Evolutionary conservation across 2,329 filamentous ascomycete species (phyloP), one percentile per base, ranked within the genome.

Genomic region (Metarhizium anisopliae): DNA sequence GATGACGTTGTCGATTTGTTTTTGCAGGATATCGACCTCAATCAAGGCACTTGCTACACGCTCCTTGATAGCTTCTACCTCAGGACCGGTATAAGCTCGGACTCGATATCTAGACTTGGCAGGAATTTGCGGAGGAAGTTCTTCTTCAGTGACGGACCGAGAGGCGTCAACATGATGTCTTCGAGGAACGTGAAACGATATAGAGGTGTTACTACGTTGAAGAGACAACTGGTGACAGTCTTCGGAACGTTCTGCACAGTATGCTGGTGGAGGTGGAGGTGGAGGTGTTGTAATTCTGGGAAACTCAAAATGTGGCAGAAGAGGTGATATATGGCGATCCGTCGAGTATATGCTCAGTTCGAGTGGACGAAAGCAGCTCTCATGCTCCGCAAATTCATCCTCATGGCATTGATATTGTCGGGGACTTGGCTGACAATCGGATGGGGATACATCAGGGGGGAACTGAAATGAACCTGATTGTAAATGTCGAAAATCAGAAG

Each of bases 401-500:
- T 30, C n/a, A 16, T 29, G 20, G 4, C 13, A 36, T 5, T 18
- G 10, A 11, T 30, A 8, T 29, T 38, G 30, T 25, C 45, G 29
- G 32, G 47, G 30, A 16, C 25, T 8, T 51, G 55, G 54, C 11
- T 59, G 59, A 29, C 47, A 55, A 42, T 51, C 49, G n/a, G 53
- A 42, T 4, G 53, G 32, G n/a, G 49, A 50, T n/a, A 49, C 49
- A 2, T 51, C 58, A 32, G 50, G 30, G 29, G 69, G 66, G 53
- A 72, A 69, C 51, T 74, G 71, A 56, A 71, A 71, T n/a, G 74
- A 70, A 50, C 72, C 73, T 18, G 77, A 78, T 55, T 78, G 70
- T 51, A 85, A 61, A 69, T 85, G 83, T 50, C 77, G 78, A 63
- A 86, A 86, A 66, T 85, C 74, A 51, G 77, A 77, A 3, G 83